phyloP scores from a whole-genome alignment of 306 rosid genomes.

The Cucurbita moschata region DNA sequence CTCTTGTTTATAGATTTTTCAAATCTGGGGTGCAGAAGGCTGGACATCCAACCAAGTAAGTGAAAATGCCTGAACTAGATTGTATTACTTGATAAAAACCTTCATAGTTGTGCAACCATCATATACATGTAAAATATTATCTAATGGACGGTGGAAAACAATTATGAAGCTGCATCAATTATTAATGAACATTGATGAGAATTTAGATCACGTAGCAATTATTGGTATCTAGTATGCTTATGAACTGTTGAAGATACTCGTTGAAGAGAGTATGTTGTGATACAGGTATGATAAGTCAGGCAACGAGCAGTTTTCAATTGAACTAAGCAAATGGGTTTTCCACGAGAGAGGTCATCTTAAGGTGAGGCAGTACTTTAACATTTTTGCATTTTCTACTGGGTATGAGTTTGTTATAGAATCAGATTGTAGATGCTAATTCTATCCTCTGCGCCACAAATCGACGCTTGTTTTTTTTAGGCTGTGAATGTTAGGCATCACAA shows the following conservation, averaged over 20 bases:
- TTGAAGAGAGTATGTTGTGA: slow-evolving; percentile 3
- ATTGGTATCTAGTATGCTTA: not conserved
- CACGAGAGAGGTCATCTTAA: slow-evolving; percentile 96
- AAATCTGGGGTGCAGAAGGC: slow-evolving; percentile 82
- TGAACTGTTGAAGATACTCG: not conserved
- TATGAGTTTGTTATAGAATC: not conserved
- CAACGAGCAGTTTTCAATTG: slow-evolving; percentile 79
- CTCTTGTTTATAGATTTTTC: slow-evolving; percentile 48
- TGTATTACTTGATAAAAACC: not conserved
- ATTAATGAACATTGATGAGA: not conserved
- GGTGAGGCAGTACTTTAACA: slow-evolving; percentile 30
- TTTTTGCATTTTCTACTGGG: not conserved
- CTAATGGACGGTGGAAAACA: not conserved
- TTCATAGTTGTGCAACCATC: not conserved
- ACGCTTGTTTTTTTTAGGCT: slow-evolving; percentile 34
- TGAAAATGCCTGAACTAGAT: slow-evolving; percentile 7
- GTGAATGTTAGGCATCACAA: slow-evolving; percentile 66
- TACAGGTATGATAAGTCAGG: slow-evolving; percentile 72
- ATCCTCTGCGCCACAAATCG: slow-evolving; percentile 9
- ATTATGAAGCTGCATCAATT: not conserved
- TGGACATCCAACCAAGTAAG: slow-evolving; percentile 63
- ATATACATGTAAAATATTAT: not conserved
- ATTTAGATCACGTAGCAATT: not conserved
- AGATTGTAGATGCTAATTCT: not conserved
- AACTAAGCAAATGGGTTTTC: slow-evolving; percentile 91